These are phyloP conservation scores for Fraxinus anomala DNA, from an alignment of 257 asterid genomes.

Conservation along the genomic window DNA sequence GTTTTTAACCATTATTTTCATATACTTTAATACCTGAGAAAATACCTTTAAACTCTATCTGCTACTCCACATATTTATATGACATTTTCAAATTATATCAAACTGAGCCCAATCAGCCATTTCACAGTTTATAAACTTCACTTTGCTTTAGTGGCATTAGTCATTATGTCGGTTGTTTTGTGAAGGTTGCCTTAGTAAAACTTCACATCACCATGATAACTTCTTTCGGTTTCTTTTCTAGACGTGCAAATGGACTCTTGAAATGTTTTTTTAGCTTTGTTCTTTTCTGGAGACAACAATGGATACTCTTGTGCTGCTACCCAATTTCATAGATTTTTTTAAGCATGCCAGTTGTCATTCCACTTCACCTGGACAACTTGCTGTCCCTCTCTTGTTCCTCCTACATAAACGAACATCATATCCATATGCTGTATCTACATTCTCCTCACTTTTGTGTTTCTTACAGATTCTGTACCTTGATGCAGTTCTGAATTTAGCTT, in stretches of 20 bases:
- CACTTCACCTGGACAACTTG: constrained; percentile 65
- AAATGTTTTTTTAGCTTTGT: constrained; percentile 45
- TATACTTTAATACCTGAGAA: not conserved
- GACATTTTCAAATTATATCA: not conserved
- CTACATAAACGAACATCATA: constrained; percentile 11
- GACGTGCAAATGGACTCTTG: constrained; percentile 19
- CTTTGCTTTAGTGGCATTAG: not conserved
- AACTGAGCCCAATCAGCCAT: not conserved
- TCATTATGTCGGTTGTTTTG: not conserved
- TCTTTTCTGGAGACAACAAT: constrained; percentile 74
- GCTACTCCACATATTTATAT: not conserved
- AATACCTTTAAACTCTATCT: not conserved
- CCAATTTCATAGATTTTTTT: constrained; percentile 67
- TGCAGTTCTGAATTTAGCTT: constrained; percentile 92
- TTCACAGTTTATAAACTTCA: not conserved
- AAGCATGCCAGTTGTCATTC: constrained; percentile 49
- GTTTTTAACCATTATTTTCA: not conserved
- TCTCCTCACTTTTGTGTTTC: constrained; percentile 58
- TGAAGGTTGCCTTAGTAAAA: not conserved
- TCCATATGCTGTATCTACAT: constrained; percentile 24
- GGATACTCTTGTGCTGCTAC: constrained; percentile 76
- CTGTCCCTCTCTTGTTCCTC: constrained; percentile 58
- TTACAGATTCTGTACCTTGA: constrained; percentile 69
- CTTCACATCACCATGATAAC: not conserved
- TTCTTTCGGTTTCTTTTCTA: constrained; percentile 18